Evolutionary conservation across 805 yeast species (phyloP).

Genomic region (Metschnikowia amazonensis): DNA sequence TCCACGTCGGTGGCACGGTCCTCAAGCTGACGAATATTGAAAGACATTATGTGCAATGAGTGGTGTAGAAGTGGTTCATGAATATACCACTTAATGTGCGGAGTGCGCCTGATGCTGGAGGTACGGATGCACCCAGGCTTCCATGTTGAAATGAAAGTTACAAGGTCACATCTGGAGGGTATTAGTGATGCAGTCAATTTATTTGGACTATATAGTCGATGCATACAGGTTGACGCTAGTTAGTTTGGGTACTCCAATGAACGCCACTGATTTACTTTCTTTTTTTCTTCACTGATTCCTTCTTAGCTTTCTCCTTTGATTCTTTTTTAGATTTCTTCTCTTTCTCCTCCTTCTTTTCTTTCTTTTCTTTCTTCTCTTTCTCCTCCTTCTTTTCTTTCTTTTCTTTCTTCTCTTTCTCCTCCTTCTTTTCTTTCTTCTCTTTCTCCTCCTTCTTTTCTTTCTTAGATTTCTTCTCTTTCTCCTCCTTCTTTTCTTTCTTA

Average conservation of each 20-base stretch:
- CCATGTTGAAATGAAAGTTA: neutral
- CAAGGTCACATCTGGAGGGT: neutral
- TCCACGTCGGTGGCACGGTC: conserved; percentile 62
- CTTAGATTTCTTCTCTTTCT: conserved; percentile 21
- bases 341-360: conserved; percentile 4
- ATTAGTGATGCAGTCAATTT: neutral
- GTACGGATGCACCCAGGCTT: neutral
- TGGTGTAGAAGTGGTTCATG: neutral
- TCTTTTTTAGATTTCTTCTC: conserved; percentile 7
- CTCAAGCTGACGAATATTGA: conserved; percentile 29
- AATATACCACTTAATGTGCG: neutral
- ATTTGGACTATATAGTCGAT: neutral
- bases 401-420: conserved; percentile 15
- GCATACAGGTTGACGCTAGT: neutral
- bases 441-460: neutral
- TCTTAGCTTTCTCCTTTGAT: conserved; percentile 1
- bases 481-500: conserved; percentile 20
- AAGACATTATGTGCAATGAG: conserved; percentile 7
- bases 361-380: conserved; percentile 10
- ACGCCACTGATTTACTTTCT: no score
- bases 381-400: conserved; percentile 14
- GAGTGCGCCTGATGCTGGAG: neutral
- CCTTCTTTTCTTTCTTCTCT: neutral
- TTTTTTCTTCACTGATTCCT: conserved; percentile 13
- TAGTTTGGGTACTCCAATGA: neutral